Conservation (phyloP, 495 filamentous ascomycete species). For the Penicillium canariense region DNA sequence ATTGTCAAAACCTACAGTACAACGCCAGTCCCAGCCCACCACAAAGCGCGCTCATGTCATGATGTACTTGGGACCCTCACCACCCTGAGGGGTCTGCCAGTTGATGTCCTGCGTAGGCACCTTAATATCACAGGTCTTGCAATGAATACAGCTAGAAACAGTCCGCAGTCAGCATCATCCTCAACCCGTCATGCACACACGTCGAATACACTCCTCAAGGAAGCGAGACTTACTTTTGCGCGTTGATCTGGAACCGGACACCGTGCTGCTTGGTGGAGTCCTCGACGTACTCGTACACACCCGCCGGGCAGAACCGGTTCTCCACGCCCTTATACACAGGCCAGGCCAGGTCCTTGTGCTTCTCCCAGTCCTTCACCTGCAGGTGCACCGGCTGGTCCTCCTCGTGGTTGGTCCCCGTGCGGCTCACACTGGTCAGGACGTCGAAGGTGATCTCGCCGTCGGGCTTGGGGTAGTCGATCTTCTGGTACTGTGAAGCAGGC, state of each 20-base stretch:
- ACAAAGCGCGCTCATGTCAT: constrained; percentile 61
- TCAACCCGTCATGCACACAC: not conserved
- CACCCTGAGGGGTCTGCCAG: constrained; percentile 92
- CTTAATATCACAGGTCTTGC: constrained; percentile 99
- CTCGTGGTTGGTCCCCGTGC: constrained; percentile 97
- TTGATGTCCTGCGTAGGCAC: constrained; percentile 95
- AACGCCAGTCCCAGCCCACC: not conserved
- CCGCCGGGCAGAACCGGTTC: constrained; percentile 98
- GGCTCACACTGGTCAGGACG: constrained; percentile 87
- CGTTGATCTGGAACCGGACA: constrained; percentile 95
- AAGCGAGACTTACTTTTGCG: constrained; percentile 77
- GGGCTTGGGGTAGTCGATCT: constrained; percentile 96
- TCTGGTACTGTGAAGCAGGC: constrained; percentile 69
- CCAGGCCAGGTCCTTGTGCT: constrained; percentile 77
- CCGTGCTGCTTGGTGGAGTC: constrained; percentile 78
- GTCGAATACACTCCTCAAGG: too few species aligned
- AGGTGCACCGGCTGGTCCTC: constrained; percentile 97
- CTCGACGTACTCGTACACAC: constrained; percentile 97
- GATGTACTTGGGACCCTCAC: constrained; percentile 94
- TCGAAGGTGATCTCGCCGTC: constrained; percentile 94
- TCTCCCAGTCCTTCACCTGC: constrained; percentile 91
- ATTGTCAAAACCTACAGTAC: constrained; percentile 4
- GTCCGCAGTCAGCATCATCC: constrained; percentile 20
- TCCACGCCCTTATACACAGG: constrained; percentile 89
- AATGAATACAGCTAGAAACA: constrained; percentile 82